Conservation (phyloP, 1,284 basidiomycete species). For the Ganoderma multipileum region DNA sequence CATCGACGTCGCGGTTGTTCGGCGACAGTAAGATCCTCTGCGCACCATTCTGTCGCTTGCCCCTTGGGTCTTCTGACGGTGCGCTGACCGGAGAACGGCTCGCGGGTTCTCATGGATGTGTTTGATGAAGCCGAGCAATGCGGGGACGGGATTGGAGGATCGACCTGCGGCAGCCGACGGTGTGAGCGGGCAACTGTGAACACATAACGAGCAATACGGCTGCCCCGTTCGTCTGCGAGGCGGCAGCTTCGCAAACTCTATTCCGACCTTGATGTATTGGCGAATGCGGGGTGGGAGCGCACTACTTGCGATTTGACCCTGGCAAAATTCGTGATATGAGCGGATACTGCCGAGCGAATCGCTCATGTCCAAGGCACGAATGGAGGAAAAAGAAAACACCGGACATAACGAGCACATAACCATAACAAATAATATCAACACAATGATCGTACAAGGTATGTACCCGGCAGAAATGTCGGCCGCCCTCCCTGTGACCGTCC, state of each 20-base stretch:
- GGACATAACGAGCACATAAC: constrained; percentile 18
- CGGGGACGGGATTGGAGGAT: constrained; percentile 10
- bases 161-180: constrained; percentile 28
- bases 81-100: constrained; percentile 23
- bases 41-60: constrained; percentile 15
- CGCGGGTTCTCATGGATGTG: constrained; percentile 27
- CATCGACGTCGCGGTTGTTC: constrained; percentile 17
- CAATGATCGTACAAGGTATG: constrained; percentile 30
- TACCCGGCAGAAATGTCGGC: constrained; percentile 13
- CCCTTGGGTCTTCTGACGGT: constrained; percentile 27
- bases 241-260: constrained; percentile 17
- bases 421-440: constrained; percentile 30
- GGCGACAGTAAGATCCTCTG: constrained; percentile 22
- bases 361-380: not conserved
- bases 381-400: constrained; percentile 2
- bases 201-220: constrained; percentile 22
- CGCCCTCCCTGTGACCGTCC: constrained; percentile 8
- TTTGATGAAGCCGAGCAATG: constrained; percentile 9
- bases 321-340: constrained; percentile 5
- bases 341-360: constrained; percentile 12
- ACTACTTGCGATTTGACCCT: constrained; percentile 5
- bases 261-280: constrained; percentile 15
- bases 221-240: constrained; percentile 22
- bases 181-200: constrained; percentile 18
- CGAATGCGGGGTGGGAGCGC: constrained; percentile 1